Evolutionary conservation across 192 early-diverging fungal genomes (phyloP).

Genomic region (Coemansia guatemalensis): DNA sequence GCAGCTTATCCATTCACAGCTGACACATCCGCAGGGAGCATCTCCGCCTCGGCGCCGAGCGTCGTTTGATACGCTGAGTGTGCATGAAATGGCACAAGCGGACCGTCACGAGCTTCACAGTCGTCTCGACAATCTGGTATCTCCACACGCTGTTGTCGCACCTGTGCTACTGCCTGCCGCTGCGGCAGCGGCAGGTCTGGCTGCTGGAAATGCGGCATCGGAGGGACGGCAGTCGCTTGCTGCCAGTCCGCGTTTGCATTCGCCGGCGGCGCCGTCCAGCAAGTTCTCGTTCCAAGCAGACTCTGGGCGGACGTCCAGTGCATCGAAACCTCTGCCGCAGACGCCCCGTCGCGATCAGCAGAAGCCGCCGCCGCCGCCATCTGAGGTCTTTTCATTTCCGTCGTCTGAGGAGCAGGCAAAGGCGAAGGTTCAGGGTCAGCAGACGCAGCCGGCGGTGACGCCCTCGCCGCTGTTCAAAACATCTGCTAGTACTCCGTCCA

Average conservation of each 20-base stretch:
- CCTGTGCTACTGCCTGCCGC: not conserved
- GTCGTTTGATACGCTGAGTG: conserved; percentile 45
- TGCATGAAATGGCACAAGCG: conserved; percentile 48
- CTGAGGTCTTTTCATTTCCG: conserved; percentile 42
- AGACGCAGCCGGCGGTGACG: not conserved
- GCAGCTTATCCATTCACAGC: not conserved
- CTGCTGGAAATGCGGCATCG: not conserved
- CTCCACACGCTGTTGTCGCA: conserved; percentile 11
- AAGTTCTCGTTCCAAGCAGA: conserved; percentile 32
- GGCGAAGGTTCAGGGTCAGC: conserved; percentile 1
- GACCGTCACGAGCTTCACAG: conserved; percentile 40
- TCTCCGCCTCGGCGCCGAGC: conserved; percentile 26
- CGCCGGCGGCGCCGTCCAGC: conserved; percentile 16
- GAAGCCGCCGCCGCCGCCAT: not conserved
- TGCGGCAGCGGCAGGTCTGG: not conserved
- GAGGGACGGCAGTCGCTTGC: conserved; percentile 6
- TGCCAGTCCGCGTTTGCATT: conserved; percentile 5
- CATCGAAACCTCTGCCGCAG: conserved; percentile 35
- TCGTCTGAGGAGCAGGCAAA: conserved; percentile 8
- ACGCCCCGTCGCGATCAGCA: conserved; percentile 23
- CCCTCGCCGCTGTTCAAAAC: conserved; percentile 31
- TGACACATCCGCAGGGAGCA: not conserved
- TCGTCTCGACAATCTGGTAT: conserved; percentile 38
- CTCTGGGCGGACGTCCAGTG: not conserved
- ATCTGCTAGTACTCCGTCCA: not conserved